phyloP scores from a whole-genome alignment of 495 filamentous ascomycete genomes.

The Penicillium angulare region DNA sequence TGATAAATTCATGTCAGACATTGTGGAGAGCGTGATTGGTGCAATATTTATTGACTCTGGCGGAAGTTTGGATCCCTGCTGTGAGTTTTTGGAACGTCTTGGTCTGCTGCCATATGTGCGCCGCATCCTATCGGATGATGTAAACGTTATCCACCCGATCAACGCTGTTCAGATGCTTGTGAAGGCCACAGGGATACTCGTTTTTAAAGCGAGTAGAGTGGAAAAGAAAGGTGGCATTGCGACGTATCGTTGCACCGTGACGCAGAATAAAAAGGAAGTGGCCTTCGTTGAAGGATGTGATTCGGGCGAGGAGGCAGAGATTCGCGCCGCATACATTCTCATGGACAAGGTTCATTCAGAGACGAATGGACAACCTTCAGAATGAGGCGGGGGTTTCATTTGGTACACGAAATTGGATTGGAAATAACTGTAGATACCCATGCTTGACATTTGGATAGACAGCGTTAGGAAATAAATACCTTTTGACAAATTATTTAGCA shows the following conservation, averaged over 20 bases:
- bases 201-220: constrained; percentile 13
- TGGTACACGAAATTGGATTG: no score
- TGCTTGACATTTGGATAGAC: no score
- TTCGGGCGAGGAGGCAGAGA: constrained; percentile 13
- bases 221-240: constrained; percentile 2
- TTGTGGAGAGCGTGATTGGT: constrained; percentile 78
- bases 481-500: no score
- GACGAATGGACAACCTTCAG: no score
- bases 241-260: constrained; percentile 8
- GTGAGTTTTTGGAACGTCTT: constrained; percentile 55
- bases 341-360: constrained; percentile 12
- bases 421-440: no score
- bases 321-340: constrained; percentile 3
- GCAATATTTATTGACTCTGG: constrained; percentile 81
- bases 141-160: constrained; percentile 73
- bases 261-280: constrained; percentile 3
- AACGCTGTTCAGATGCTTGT: constrained; percentile 63
- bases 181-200: constrained; percentile 19
- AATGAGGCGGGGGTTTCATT: no score
- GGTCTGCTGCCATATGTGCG: constrained; percentile 65
- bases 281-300: constrained; percentile 6
- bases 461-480: no score
- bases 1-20: constrained; percentile 82
- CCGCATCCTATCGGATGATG: constrained; percentile 54
- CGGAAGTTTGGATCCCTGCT: constrained; percentile 57